These are phyloP conservation scores for Schizopora paradoxa DNA, from an alignment of 1,284 basidiomycete species.

Conservation along the genomic window DNA sequence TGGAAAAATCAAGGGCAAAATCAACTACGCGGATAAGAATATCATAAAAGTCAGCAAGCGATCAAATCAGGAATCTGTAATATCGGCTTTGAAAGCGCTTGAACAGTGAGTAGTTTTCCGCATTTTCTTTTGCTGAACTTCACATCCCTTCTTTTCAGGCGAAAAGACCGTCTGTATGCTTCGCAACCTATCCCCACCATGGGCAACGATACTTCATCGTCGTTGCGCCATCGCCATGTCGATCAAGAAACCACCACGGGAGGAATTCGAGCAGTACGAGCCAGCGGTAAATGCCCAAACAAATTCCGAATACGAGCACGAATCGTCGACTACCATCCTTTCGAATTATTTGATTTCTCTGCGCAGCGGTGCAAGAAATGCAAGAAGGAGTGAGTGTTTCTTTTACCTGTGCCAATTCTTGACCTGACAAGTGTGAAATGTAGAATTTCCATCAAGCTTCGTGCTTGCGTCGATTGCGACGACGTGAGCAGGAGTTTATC, in stretches of 20 bases:
- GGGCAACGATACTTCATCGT: neutral
- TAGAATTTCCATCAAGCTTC: slow-evolving; percentile 40
- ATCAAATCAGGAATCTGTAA: slow-evolving; percentile 25
- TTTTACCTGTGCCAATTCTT: neutral
- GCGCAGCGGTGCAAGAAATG: slow-evolving; percentile 49
- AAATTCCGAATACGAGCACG: slow-evolving; percentile 45
- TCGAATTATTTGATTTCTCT: slow-evolving; percentile 41
- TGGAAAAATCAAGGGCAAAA: slow-evolving; percentile 35
- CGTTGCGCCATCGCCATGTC: too few relatives aligned
- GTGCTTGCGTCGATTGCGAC: slow-evolving; percentile 45
- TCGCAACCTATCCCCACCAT: slow-evolving; percentile 1
- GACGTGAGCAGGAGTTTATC: slow-evolving; percentile 44
- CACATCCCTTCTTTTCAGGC: slow-evolving; percentile 20
- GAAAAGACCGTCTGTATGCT: slow-evolving; percentile 24
- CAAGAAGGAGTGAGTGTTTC: slow-evolving; percentile 34
- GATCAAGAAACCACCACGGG: slow-evolving; percentile 22
- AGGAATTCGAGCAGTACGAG: slow-evolving; percentile 39
- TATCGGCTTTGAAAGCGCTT: slow-evolving; percentile 28
- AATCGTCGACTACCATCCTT: slow-evolving; percentile 51
- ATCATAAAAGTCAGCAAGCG: slow-evolving; percentile 38
- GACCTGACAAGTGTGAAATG: slow-evolving; percentile 14
- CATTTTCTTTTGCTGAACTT: neutral
- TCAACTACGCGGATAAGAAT: slow-evolving; percentile 53
- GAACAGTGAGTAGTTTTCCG: slow-evolving; percentile 22
- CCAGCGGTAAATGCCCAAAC: slow-evolving; percentile 29